Base-by-base conservation (phyloP, 2,329 filamentous ascomycete genomes). In the Microcyclospora tardicrescens region DNA sequence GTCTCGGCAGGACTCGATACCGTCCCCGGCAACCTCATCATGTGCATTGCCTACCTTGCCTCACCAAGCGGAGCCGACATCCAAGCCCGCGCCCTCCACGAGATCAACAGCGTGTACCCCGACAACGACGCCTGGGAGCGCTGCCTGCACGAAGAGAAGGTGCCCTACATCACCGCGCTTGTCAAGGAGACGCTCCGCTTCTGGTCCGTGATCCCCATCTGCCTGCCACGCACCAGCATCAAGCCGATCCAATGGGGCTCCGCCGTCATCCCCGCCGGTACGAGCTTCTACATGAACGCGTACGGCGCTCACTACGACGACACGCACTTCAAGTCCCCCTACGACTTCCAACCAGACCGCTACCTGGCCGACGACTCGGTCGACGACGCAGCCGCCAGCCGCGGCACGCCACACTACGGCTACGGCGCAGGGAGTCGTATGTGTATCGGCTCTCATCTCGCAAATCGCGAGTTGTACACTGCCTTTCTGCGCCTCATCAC, bases 1-100 rank as follows among this genome's bases (percentile, higher is more conserved):
- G 79, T 89, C 0, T 82, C 79, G 1, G 84, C 81, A 0, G 84
- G 84, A 13, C 72, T 89, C 12, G 84, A 91, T 55, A 91, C 84
- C 0, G 79, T 91, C 1, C 81, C 84, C 0, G 81, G 77, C 10
- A 87, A 86, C 44, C 62, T 89, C 9, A 79, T 85, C 51, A 84
- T 85, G 79, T 78, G 79, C 10, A 74, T 89, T 33, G 84, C 80
- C 2, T 84, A 82, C 49, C 70, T 91, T 2, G 73, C 79, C n/a
- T 77, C 74, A 0, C 60, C 69, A 0, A 65, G 77, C 10, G 81
- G 83, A 11, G 79, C 82, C 48, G 66, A 69, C 2, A 79, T 87
- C 43, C 84, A 91, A 58, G 61, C 70, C 39, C 75, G 71, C 28
- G 82, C 82, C 0, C 75, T 83, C 41, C 61, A 71, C 1, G 82